Evolutionary conservation across 345 rosid genomes (phyloP).

Genomic region (Sisymbrium altissimum): DNA sequence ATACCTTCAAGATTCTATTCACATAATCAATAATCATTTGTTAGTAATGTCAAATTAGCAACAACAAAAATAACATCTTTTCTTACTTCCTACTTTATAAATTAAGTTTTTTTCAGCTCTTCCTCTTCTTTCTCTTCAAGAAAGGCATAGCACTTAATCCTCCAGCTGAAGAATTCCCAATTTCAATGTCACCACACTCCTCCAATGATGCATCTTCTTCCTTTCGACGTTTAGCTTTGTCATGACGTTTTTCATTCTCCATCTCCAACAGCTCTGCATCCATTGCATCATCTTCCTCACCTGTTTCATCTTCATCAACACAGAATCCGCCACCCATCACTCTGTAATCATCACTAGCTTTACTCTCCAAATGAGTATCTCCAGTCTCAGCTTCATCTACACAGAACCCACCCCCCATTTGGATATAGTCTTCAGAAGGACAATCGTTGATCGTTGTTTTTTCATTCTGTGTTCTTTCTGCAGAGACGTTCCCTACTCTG

Average conservation of each 20-base stretch:
- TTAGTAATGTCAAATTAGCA: neutral
- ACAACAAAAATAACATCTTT: neutral
- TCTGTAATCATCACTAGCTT: conserved; percentile 41
- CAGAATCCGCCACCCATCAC: conserved; percentile 74
- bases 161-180: conserved; percentile 26
- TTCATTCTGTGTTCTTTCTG: conserved; percentile 20
- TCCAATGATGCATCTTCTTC: conserved; percentile 8
- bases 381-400: conserved; percentile 44
- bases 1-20: neutral
- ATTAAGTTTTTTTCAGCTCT: neutral
- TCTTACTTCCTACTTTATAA: neutral
- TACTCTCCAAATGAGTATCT: conserved; percentile 29
- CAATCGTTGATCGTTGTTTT: conserved; percentile 16
- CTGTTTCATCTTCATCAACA: conserved; percentile 44
- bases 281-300: conserved; percentile 29
- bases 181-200: conserved; percentile 12
- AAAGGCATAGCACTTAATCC: conserved; percentile 38
- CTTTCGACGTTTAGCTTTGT: conserved; percentile 17
- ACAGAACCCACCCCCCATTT: conserved; percentile 54
- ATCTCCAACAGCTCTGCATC: conserved; percentile 11
- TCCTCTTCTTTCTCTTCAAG: conserved; percentile 33
- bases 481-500: conserved; percentile 1
- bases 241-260: conserved; percentile 11
- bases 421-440: conserved; percentile 34
- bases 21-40: conserved; percentile 17